A percentile compares a stretch with the other conserved stretches of the same genome.
Evolutionary conservation across 2,329 filamentous ascomycete genomes (phyloP).

Genomic region (Verticillium dahliae): DNA sequence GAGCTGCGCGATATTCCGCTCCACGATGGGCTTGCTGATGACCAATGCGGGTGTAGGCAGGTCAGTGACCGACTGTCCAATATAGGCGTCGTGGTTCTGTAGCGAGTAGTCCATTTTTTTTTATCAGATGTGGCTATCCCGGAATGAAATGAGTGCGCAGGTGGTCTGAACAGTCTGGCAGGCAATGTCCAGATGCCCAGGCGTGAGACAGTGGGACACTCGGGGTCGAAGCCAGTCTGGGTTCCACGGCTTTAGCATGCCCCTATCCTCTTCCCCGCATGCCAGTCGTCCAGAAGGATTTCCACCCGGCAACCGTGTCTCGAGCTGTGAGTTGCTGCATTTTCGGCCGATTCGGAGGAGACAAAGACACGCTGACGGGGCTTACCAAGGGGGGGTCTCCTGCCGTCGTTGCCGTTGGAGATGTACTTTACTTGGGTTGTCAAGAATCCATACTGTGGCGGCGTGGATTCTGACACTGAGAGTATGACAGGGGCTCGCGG

Average conservation of each 20-base stretch:
- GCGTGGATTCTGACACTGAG: too few species aligned
- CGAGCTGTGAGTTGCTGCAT: neutral
- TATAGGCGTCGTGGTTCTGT: slow-evolving; percentile 23
- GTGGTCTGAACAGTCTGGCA: neutral
- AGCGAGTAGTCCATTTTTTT: slow-evolving; percentile 21
- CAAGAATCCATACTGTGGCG: too few species aligned
- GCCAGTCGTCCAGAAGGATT: neutral
- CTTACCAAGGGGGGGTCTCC: neutral
- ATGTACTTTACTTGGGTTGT: neutral
- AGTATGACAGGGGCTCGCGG: too few species aligned
- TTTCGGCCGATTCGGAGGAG: neutral
- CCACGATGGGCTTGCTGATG: slow-evolving; percentile 27
- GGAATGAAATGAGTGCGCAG: neutral
- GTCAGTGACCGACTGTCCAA: slow-evolving; percentile 23
- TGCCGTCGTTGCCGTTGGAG: neutral
- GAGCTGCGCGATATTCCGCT: slow-evolving; percentile 27
- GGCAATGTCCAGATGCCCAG: neutral
- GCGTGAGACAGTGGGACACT: neutral
- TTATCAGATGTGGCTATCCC: neutral
- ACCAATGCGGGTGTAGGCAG: slow-evolving; percentile 31
- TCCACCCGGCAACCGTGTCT: neutral
- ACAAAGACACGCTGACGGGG: neutral
- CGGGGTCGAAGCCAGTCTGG: neutral
- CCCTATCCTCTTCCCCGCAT: neutral
- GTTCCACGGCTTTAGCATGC: neutral